Evolutionary conservation across 2,329 filamentous ascomycete genomes (phyloP), one percentile per base, ranked within the genome.

Genomic region (Colletotrichum phormii): DNA sequence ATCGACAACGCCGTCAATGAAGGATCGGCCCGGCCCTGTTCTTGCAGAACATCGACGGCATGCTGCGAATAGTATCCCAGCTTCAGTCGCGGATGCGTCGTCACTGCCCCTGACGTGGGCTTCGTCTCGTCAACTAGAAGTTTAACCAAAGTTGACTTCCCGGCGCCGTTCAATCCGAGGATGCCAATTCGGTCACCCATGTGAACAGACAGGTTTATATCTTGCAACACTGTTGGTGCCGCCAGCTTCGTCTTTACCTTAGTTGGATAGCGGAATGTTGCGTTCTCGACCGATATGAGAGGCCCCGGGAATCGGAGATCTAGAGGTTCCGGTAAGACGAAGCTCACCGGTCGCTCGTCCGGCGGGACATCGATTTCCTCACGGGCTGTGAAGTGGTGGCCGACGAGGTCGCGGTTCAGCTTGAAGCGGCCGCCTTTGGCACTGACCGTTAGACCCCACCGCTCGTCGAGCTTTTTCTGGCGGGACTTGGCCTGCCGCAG

Each of bases 381-480:
- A 35, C 94, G 87, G 12, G 83, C 81, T 0, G 84, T 89, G 6
- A 87, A 75, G 79, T 93, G 88, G 51, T 80, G 94, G 0, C 93
- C 95, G 0, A 76, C 85, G 1, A 92, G 82, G 77, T 97, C 94
- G 13, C 93, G 86, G 78, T 94, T 97, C 42, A 97, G 86, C 82
- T 96, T 96, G 86, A 97, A 97, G 2, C 93, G 86, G 5, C 89
- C 89, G 1, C 95, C 95, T 64, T 88, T 92, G 7, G 90, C 89
- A 75, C 85, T 93, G 53, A 94, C 92, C 78, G 95, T 88, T 77
- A 97, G 81, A 0, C 94, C 95, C 90, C 91, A 93, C 6, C 94
- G 87, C 67, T 97, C 92, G 69, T 97, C 94, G 1, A 97, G 87
- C 79, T 95, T 95, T 85, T 95, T 96, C 83, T 95, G 93, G 0